Percentiles rank a stretch among this genome's conserved stretches.
These are phyloP conservation scores for Tetradesmus obliquus DNA, from an alignment of 139 green algal genomes.

Conservation along the genomic window DNA sequence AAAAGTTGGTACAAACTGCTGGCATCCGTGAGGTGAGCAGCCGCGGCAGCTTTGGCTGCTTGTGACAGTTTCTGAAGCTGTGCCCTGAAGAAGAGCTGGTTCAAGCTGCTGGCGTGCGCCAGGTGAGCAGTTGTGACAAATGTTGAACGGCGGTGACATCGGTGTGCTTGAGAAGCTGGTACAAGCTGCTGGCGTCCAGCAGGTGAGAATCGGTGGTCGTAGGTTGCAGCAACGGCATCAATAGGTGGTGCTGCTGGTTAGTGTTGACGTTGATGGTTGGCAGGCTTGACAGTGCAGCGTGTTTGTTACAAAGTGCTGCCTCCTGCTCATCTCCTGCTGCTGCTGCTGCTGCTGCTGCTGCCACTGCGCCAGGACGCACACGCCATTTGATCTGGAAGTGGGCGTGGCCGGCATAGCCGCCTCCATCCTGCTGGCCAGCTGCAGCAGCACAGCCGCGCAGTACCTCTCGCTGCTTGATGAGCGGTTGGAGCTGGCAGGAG, in stretches of 20 bases:
- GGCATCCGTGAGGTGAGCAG: neutral
- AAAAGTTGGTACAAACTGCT: neutral
- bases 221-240: too few species aligned
- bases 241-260: too few species aligned
- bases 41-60: neutral
- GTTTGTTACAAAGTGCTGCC: too few species aligned
- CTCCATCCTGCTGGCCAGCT: conserved; percentile 15
- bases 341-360: neutral
- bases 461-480: neutral
- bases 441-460: conserved; percentile 15
- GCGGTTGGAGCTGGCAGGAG: conserved; percentile 16
- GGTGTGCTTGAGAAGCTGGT: too few species aligned
- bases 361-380: neutral
- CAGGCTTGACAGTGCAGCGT: too few species aligned
- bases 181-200: too few species aligned
- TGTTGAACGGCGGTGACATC: neutral
- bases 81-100: neutral
- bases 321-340: too few species aligned
- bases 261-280: too few species aligned
- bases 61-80: too few species aligned
- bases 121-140: neutral
- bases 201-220: too few species aligned
- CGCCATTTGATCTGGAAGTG: conserved; percentile 26
- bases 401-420: conserved; percentile 22
- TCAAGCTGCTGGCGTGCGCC: neutral